A percentile compares a stretch with the other conserved stretches of the same genome.
Evolutionary conservation across 345 rosid species (phyloP).

Genomic region (Eucalyptus polyanthemos): DNA sequence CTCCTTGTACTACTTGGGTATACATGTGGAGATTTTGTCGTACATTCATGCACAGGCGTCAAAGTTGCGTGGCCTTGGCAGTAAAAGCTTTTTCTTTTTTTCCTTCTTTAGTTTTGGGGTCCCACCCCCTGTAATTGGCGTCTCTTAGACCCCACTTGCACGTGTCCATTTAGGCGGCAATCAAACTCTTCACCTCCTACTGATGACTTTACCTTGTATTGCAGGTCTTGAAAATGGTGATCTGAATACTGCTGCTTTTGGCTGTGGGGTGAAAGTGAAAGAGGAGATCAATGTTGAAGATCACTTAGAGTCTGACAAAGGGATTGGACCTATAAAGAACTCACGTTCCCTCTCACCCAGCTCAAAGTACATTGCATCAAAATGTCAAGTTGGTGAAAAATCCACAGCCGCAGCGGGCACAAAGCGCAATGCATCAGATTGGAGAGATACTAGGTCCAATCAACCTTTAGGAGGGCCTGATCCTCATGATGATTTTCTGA

Average conservation of each 20-base stretch:
- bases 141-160: not conserved
- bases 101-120: not conserved
- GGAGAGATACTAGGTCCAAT: constrained; percentile 72
- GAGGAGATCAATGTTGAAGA: constrained; percentile 4
- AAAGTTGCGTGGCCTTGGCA: not conserved
- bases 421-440: constrained; percentile 57
- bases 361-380: constrained; percentile 1
- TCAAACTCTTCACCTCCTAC: not conserved
- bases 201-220: not conserved
- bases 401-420: constrained; percentile 25
- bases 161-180: not conserved
- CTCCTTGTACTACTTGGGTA: not conserved
- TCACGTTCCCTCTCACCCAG: constrained; percentile 18
- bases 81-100: not conserved
- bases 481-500: constrained; percentile 87
- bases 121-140: not conserved
- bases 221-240: constrained; percentile 15
- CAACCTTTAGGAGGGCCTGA: constrained; percentile 44
- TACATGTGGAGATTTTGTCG: not conserved
- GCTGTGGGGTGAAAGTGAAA: constrained; percentile 19
- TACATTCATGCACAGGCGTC: not conserved
- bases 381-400: constrained; percentile 18
- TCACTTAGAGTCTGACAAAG: constrained; percentile 15
- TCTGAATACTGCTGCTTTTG: not conserved
- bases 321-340: constrained; percentile 15